A percentile compares a stretch with the other conserved stretches of the same genome.
Conservation (phyloP, 2,329 filamentous ascomycete species). For the Aspergillus quadrilineatus region DNA sequence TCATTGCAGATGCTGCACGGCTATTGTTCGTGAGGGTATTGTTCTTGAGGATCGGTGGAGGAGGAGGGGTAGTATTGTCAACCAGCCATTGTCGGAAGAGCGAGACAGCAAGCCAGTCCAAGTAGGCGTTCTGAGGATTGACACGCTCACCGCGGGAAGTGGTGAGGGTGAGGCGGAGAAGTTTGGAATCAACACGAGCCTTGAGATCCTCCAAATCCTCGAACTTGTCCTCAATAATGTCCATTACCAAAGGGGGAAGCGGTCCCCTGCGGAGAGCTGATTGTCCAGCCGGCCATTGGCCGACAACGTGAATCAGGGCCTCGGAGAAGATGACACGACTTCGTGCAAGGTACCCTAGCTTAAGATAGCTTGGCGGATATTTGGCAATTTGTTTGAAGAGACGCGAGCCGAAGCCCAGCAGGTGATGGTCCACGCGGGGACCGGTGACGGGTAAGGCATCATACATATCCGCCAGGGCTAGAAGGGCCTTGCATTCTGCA, state of each 20-base stretch:
- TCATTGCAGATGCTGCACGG: slow-evolving; percentile 16
- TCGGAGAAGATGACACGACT: slow-evolving; percentile 83
- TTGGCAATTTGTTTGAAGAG: slow-evolving; percentile 97
- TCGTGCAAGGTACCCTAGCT: slow-evolving; percentile 80
- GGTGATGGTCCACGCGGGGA: slow-evolving; percentile 86
- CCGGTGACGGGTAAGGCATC: slow-evolving; percentile 86
- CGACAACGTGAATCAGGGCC: slow-evolving; percentile 88
- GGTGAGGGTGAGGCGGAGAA: slow-evolving; percentile 77
- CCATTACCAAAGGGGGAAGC: slow-evolving; percentile 74
- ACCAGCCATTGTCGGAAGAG: slow-evolving; percentile 92
- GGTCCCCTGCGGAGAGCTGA: slow-evolving; percentile 65
- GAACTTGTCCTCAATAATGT: slow-evolving; percentile 91
- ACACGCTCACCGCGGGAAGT: slow-evolving; percentile 81
- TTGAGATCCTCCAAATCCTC: slow-evolving; percentile 86
- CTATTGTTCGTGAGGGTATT: slow-evolving; percentile 15
- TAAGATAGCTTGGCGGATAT: slow-evolving; percentile 89
- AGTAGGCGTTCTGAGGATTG: slow-evolving; percentile 72
- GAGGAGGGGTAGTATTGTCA: slow-evolving; percentile 78
- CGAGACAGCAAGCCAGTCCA: slow-evolving; percentile 85
- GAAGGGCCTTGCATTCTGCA: slow-evolving; percentile 86
- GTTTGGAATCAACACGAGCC: slow-evolving; percentile 71
- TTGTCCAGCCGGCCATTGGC: slow-evolving; percentile 83
- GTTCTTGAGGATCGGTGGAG: slow-evolving; percentile 50
- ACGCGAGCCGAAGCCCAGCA: slow-evolving; percentile 84
- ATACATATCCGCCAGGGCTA: slow-evolving; percentile 90